These are phyloP conservation scores for Nigrospora oryzae DNA, from an alignment of 2,329 filamentous ascomycete genomes.

Conservation along the genomic window DNA sequence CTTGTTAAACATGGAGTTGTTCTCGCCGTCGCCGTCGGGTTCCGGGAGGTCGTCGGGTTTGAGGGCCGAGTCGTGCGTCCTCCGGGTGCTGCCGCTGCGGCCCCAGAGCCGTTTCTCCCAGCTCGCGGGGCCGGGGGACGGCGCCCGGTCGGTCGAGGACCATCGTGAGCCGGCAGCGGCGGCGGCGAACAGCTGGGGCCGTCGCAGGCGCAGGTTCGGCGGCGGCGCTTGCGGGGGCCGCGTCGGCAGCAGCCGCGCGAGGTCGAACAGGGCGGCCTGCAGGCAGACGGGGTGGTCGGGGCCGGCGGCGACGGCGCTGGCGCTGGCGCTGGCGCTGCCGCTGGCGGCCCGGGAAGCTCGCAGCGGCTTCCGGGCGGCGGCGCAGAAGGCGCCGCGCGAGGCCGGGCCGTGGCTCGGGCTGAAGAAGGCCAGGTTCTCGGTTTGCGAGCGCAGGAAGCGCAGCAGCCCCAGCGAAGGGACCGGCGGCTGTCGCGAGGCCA, in stretches of 20 bases:
- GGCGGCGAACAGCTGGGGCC: neutral
- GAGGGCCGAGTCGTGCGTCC: constrained; percentile 25
- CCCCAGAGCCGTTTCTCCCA: constrained; percentile 45
- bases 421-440: constrained; percentile 48
- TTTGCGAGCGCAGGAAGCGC: constrained; percentile 65
- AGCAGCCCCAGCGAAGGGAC: constrained; percentile 52
- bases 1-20: constrained; percentile 57
- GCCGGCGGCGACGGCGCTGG: constrained; percentile 9
- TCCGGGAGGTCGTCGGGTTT: constrained; percentile 51
- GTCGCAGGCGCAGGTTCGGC: neutral
- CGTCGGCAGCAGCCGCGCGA: constrained; percentile 8
- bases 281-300: constrained; percentile 8
- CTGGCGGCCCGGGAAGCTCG: neutral
- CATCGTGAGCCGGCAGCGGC: neutral
- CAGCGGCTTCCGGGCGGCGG: constrained; percentile 3
- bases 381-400: constrained; percentile 11
- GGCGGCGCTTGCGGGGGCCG: neutral
- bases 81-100: constrained; percentile 21
- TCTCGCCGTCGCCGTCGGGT: constrained; percentile 49
- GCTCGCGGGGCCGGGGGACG: constrained; percentile 17
- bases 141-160: constrained; percentile 10
- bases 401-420: constrained; percentile 23
- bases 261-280: constrained; percentile 20
- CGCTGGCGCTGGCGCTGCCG: constrained; percentile 10
- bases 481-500: constrained; percentile 34